Conservation (phyloP, 305 asterid genomes). For the Ilex paraguariensis region DNA sequence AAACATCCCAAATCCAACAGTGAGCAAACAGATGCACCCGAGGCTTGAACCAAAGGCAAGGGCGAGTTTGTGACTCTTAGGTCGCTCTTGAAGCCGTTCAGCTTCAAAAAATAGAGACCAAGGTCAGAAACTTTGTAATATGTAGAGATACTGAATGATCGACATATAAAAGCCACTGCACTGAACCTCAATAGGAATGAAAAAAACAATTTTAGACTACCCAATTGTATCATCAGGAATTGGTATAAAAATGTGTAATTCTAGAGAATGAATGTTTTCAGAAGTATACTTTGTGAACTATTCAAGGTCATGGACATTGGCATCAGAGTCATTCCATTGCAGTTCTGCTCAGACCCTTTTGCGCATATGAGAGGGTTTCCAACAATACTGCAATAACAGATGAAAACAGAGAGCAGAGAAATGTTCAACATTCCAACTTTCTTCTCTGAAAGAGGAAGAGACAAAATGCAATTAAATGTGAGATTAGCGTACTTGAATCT, state of each 20-base stretch:
- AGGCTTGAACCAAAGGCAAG: conserved; percentile 67
- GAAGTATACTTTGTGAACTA: conserved; percentile 45
- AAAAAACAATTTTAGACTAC: no score
- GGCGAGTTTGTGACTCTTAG: conserved; percentile 58
- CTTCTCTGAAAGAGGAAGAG: no score
- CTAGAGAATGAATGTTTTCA: no score
- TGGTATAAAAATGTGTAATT: no score
- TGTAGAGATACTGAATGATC: no score
- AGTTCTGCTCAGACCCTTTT: conserved; percentile 54
- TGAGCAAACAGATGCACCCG: conserved; percentile 49
- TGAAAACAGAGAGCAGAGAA: neutral
- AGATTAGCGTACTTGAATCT: conserved; percentile 59
- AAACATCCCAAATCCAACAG: conserved; percentile 51
- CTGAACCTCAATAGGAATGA: no score
- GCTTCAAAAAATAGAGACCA: conserved; percentile 26
- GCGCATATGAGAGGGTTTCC: conserved; percentile 85
- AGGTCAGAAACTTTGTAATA: neutral
- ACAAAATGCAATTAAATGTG: neutral
- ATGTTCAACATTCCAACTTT: conserved; percentile 10
- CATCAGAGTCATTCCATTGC: conserved; percentile 57
- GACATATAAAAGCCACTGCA: no score
- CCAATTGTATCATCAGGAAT: no score
- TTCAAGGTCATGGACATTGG: conserved; percentile 92
- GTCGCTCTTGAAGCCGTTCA: conserved; percentile 30
- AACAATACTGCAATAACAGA: conserved; percentile 42